phyloP scores from a whole-genome alignment of 225 moss, liverwort and hornwort species.

The Antitrichia curtipendula region DNA sequence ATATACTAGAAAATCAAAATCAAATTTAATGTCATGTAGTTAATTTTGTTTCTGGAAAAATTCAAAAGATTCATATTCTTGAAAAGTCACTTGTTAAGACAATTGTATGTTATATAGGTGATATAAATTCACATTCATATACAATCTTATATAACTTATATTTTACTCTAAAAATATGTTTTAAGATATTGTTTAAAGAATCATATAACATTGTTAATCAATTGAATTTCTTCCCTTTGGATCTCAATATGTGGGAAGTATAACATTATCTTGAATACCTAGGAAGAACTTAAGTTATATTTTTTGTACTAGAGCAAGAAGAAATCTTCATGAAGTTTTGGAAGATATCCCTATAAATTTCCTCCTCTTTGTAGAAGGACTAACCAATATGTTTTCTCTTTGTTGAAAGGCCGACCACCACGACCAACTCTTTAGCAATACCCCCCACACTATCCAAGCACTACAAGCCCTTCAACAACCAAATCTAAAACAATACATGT shows the following conservation, averaged over 20 bases:
- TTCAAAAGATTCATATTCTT: background rate
- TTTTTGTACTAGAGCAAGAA: fast-evolving
- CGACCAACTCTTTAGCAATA: background rate
- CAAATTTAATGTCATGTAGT: background rate
- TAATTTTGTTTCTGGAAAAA: background rate
- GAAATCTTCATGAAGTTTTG: fast-evolving
- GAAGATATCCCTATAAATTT: fast-evolving
- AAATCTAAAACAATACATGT: fast-evolving
- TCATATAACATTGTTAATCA: background rate
- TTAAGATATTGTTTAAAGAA: background rate
- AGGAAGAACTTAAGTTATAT: background rate
- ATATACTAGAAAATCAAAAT: background rate
- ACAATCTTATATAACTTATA: fast-evolving
- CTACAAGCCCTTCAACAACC: background rate
- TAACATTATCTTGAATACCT: fast-evolving
- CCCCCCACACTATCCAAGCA: fast-evolving
- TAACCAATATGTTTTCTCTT: too few species aligned
- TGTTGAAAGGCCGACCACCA: too few species aligned
- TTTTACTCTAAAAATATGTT: background rate
- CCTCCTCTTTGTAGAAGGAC: background rate
- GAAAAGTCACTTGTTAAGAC: background rate
- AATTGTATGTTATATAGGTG: fast-evolving
- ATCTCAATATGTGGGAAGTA: too few species aligned
- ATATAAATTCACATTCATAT: background rate
- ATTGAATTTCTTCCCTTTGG: background rate